Evolutionary conservation across 148 eudicot genomes (phyloP).

Genomic region (Chenopodium berlandieri): DNA sequence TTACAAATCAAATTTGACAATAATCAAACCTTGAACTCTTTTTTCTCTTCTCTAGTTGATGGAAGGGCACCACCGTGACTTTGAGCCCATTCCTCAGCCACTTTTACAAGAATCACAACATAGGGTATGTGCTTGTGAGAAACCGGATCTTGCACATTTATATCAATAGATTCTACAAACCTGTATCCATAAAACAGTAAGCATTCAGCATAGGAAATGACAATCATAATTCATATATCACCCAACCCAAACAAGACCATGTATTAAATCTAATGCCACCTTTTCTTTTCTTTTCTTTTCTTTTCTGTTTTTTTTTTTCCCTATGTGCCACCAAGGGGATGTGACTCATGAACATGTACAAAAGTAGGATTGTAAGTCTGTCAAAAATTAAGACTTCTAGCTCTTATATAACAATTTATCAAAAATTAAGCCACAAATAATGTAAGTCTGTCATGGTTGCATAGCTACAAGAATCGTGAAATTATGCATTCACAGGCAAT

Average conservation of each 20-base stretch:
- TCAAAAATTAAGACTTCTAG: neutral
- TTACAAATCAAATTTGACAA: neutral
- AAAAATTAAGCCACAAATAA: neutral
- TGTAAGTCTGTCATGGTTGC: neutral
- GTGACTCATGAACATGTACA: neutral
- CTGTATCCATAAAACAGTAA: constrained; percentile 39
- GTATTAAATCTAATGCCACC: neutral
- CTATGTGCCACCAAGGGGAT: neutral
- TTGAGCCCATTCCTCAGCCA: constrained; percentile 88
- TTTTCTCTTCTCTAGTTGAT: constrained; percentile 89
- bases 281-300: neutral
- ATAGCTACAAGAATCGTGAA: neutral
- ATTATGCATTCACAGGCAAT: constrained; percentile 1
- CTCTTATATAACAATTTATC: neutral
- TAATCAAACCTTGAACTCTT: constrained; percentile 67
- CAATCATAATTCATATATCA: neutral
- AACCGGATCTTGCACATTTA: constrained; percentile 71
- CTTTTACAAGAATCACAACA: constrained; percentile 82
- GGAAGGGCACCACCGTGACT: constrained; percentile 76
- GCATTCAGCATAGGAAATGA: neutral
- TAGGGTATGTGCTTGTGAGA: constrained; percentile 95
- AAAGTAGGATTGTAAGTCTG: neutral
- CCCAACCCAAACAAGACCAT: neutral
- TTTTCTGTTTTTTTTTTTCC: too few species aligned
- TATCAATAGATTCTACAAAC: constrained; percentile 81